Percentiles rank a stretch among this genome's conserved stretches.
phyloP scores from a whole-genome alignment of 1,284 basidiomycete species.

The Schizophyllum amplum region DNA sequence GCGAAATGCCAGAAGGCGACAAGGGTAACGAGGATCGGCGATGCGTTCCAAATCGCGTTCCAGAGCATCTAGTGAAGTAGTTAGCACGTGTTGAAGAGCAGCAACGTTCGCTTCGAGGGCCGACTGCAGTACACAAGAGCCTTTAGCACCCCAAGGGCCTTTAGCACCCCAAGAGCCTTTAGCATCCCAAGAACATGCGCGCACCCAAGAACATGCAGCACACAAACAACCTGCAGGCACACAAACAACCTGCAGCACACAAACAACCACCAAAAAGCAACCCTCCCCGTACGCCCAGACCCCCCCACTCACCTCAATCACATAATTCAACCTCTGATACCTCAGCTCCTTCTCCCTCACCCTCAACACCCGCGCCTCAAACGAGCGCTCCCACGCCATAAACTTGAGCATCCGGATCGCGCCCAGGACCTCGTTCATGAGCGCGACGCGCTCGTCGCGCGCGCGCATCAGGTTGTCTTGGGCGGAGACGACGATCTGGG shows the following conservation, averaged over 20 bases:
- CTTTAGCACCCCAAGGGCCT: no score
- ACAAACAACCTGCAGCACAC: constrained; percentile 1
- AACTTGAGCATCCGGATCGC: constrained; percentile 96
- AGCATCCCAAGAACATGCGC: no score
- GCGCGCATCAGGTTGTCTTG: constrained; percentile 92
- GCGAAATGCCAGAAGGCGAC: constrained; percentile 83
- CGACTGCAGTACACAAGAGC: no score
- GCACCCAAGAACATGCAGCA: no score
- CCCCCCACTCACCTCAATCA: constrained; percentile 67
- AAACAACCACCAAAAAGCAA: constrained; percentile 3
- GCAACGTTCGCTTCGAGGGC: no score
- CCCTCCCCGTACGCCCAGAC: no score
- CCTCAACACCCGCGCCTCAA: constrained; percentile 69
- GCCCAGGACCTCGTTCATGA: constrained; percentile 90
- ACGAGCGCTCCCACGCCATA: constrained; percentile 93
- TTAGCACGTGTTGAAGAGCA: not conserved
- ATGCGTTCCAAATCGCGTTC: constrained; percentile 76
- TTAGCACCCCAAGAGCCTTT: no score
- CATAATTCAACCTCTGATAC: constrained; percentile 80
- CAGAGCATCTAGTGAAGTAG: constrained; percentile 42
- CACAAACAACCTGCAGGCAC: no score
- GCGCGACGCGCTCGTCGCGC: constrained; percentile 79
- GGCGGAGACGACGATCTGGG: constrained; percentile 19
- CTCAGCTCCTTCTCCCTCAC: constrained; percentile 76
- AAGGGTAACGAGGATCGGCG: constrained; percentile 69